Evolutionary conservation across 257 asterid genomes (phyloP).

Genomic region (Scutellaria minor): DNA sequence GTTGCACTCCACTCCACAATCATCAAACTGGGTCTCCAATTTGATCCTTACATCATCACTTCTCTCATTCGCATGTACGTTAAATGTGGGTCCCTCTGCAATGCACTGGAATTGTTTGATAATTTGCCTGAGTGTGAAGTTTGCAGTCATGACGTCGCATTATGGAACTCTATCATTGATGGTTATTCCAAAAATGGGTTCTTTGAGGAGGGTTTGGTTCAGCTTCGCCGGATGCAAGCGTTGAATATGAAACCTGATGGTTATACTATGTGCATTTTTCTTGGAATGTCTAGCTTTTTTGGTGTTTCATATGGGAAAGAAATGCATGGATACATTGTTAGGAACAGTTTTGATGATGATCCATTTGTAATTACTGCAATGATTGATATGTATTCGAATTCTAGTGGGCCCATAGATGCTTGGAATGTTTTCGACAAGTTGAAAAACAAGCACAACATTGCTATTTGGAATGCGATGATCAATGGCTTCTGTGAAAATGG

Average conservation of each 20-base stretch:
- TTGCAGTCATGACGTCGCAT: slow-evolving; percentile 58
- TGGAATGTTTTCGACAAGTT: slow-evolving; percentile 62
- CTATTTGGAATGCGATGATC: slow-evolving; percentile 80
- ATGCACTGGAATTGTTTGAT: slow-evolving; percentile 74
- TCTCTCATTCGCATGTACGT: slow-evolving; percentile 74
- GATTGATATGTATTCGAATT: slow-evolving; percentile 67
- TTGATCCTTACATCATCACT: slow-evolving; percentile 66
- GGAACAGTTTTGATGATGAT: slow-evolving; percentile 57
- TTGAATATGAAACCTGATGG: slow-evolving; percentile 70
- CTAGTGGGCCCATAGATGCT: slow-evolving; percentile 57
- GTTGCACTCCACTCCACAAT: slow-evolving; percentile 58
- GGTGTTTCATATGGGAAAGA: slow-evolving; percentile 51
- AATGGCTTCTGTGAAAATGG: slow-evolving; percentile 68
- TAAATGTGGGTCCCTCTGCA: slow-evolving; percentile 56
- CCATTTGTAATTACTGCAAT: slow-evolving; percentile 67
- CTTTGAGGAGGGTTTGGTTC: slow-evolving; percentile 48
- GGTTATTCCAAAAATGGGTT: slow-evolving; percentile 60
- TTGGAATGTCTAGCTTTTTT: slow-evolving; percentile 46
- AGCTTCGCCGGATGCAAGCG: slow-evolving; percentile 62
- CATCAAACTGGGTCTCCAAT: slow-evolving; percentile 60
- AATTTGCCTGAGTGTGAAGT: slow-evolving; percentile 47
- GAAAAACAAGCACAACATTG: slow-evolving; percentile 48
- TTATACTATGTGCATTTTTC: slow-evolving; percentile 75
- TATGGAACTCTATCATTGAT: slow-evolving; percentile 85
- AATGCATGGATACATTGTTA: slow-evolving; percentile 66